A percentile compares a stretch with the other conserved stretches of the same genome.
phyloP scores from a whole-genome alignment of 1,284 basidiomycete genomes.

The Malassezia brasiliensis region DNA sequence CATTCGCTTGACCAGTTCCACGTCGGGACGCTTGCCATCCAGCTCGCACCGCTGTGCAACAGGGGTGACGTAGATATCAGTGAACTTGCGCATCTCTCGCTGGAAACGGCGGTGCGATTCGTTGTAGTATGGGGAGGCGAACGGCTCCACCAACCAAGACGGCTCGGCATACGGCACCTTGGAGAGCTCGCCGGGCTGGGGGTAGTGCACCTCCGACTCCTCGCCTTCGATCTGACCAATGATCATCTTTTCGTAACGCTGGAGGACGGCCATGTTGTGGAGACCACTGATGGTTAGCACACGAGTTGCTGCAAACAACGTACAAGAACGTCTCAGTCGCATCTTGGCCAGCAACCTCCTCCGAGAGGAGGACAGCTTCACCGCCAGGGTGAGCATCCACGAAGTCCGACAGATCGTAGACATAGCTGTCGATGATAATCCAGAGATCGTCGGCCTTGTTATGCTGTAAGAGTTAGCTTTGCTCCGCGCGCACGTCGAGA shows the following conservation, averaged over 20 bases:
- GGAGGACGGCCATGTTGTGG: constrained; percentile 42
- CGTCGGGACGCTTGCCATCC: constrained; percentile 39
- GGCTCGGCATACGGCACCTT: constrained; percentile 47
- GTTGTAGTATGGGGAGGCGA: constrained; percentile 49
- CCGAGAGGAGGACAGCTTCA: constrained; percentile 40
- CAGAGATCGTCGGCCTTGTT: constrained; percentile 32
- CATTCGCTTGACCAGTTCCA: constrained; percentile 48
- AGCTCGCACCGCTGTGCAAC: constrained; percentile 42
- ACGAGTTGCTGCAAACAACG: background rate
- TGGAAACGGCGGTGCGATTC: constrained; percentile 48
- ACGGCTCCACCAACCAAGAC: constrained; percentile 35
- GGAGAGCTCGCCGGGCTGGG: constrained; percentile 29
- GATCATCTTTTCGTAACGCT: constrained; percentile 37
- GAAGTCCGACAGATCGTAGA: constrained; percentile 48
- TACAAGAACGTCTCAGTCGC: constrained; percentile 45
- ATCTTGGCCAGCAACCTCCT: constrained; percentile 46
- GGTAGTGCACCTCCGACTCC: constrained; percentile 33
- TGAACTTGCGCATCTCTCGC: constrained; percentile 46
- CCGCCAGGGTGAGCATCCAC: constrained; percentile 45
- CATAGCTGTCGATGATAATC: constrained; percentile 42
- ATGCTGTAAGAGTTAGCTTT: constrained; percentile 18
- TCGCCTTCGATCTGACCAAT: constrained; percentile 43
- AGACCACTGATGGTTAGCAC: constrained; percentile 28
- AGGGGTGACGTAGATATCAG: constrained; percentile 22
- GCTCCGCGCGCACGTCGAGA: background rate